Base-by-base conservation (phyloP, 2,329 filamentous ascomycete species). In the Colletotrichum aenigma region DNA sequence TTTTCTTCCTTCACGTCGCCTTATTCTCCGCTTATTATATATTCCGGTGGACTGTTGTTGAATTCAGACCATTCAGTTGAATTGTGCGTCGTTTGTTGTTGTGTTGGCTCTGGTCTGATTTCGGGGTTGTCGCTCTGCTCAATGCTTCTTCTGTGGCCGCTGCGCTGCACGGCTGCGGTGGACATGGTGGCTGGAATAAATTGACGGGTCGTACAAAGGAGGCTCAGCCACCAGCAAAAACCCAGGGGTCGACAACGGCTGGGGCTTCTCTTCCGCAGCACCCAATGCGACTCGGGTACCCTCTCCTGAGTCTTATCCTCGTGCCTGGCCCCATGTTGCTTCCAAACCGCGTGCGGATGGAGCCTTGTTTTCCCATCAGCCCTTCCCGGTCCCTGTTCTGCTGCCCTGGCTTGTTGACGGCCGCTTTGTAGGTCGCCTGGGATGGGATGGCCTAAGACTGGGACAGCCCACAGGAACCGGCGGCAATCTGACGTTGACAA, bases 401-500 rank as follows among this genome's bases (percentile, higher is more conserved):
- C 58, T 52, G 21, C 18, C 38, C 52, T 26, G 67, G 18, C 60
- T 66, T n/a, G 28, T 15, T 70, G 66, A 61, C 61, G n/a, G 70
- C 48, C 56, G 55, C 56, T 52, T 21, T 38, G 36, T 38, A 16
- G 38, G 61, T 36, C 61, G 69, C 21, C 52, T 28, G 21, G 52
- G 38, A 48, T 61, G 67, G 66, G 67, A 52, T 55, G 68, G 28
- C 58, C 58, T 21, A 56, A 30, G 58, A 58, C 64, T 73, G 64
- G 70, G 70, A 75, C 70, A 48, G 38, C 38, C 38, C 38, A 48
- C 38, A 55, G 74, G 65, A 70, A 75, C 74, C 60, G 32, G 60
- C 69, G 70, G 74, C 65, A 76, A 76, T 74, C 74, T 76, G 70
- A 66, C 74, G 66, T 68, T 56, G 71, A 74, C 70, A 76, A 65